phyloP scores from a whole-genome alignment of 192 early-diverging fungal species.

The Coemansia sp. region DNA sequence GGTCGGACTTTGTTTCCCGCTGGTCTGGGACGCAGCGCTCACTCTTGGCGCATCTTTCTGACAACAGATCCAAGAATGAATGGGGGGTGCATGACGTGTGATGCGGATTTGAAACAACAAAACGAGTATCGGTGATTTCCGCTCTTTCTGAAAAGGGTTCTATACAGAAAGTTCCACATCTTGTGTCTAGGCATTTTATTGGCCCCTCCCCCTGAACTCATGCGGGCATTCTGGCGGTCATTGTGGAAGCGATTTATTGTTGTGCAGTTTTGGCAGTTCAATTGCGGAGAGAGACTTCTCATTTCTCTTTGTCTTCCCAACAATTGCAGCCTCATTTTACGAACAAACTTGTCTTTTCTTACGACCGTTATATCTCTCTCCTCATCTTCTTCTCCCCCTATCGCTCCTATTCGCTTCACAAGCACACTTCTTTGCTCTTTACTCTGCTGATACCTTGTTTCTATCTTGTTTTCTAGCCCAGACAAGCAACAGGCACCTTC shows the following conservation, averaged over 20 bases:
- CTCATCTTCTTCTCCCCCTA: neutral
- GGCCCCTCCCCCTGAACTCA: neutral
- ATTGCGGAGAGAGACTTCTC: neutral
- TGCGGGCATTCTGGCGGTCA: neutral
- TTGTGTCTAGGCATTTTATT: neutral
- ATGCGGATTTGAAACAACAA: too few species aligned
- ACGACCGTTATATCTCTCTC: neutral
- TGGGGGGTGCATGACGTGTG: too few species aligned
- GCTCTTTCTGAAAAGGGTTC: neutral
- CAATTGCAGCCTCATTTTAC: neutral
- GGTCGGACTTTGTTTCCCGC: too few species aligned
- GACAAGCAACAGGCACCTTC: neutral
- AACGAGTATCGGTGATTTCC: too few species aligned
- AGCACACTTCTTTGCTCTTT: neutral
- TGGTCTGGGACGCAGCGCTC: too few species aligned
- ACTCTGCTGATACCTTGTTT: neutral
- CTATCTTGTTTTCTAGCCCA: neutral
- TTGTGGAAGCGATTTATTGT: neutral
- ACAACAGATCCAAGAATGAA: too few species aligned
- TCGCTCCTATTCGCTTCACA: conserved; percentile 9
- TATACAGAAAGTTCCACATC: neutral
- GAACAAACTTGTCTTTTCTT: neutral
- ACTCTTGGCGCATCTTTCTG: too few species aligned
- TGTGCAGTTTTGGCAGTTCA: neutral
- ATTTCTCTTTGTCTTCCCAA: neutral